A percentile compares a stretch with the other conserved stretches of the same genome.
These are phyloP conservation scores for Heritiera littoralis DNA, from an alignment of 345 rosid species.

Conservation along the genomic window DNA sequence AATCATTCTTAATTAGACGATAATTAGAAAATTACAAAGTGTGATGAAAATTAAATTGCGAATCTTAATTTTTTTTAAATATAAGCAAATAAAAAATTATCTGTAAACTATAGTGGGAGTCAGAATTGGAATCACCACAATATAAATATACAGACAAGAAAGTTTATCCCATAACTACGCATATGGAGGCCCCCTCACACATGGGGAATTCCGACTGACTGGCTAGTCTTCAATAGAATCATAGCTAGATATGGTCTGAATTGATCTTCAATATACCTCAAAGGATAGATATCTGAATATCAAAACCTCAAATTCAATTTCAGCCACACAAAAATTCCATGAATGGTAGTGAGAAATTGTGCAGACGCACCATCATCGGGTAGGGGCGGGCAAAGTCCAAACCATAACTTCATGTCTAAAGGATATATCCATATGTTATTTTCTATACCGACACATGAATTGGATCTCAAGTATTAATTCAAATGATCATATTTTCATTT, in stretches of 20 bases:
- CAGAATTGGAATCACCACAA: neutral
- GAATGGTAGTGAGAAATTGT: conserved; percentile 6
- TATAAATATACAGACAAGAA: neutral
- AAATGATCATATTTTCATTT: too few species aligned
- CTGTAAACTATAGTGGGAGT: too few species aligned
- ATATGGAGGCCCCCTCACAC: neutral
- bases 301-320: conserved; percentile 2
- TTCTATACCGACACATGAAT: neutral
- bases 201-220: neutral
- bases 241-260: neutral
- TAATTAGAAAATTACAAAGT: too few species aligned
- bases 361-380: neutral
- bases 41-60: too few species aligned
- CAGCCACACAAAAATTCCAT: conserved; percentile 4
- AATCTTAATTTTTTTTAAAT: neutral
- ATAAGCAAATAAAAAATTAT: too few species aligned
- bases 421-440: neutral
- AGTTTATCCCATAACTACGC: neutral
- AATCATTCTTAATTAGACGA: too few species aligned
- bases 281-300: neutral
- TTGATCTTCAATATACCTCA: neutral
- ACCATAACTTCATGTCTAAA: conserved; percentile 1
- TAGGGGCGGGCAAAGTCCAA: neutral
- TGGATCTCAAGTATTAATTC: too few species aligned
- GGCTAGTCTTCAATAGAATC: neutral